phyloP scores from a whole-genome alignment of 495 filamentous ascomycete genomes.

The Xylaria palmicola region DNA sequence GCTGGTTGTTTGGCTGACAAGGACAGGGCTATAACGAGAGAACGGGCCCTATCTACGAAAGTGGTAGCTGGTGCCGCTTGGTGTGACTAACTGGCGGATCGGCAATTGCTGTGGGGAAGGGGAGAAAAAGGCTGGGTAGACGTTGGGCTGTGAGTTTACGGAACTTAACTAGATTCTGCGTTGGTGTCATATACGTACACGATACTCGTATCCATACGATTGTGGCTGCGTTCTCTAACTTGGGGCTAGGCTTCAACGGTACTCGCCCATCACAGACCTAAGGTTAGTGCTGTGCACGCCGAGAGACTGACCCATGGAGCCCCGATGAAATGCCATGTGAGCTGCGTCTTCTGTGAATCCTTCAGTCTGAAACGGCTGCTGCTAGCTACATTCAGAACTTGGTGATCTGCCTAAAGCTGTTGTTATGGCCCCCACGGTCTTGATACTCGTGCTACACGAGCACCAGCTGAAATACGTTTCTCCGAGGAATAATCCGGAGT shows the following conservation, averaged over 20 bases:
- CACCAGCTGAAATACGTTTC: neutral
- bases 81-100: constrained; percentile 8
- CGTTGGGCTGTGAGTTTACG: neutral
- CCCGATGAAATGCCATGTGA: neutral
- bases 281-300: neutral
- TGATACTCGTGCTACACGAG: neutral
- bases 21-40: neutral
- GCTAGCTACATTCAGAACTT: neutral
- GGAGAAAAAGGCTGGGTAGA: neutral
- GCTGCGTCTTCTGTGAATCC: neutral
- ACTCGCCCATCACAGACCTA: neutral
- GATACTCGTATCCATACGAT: neutral
- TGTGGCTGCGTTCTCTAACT: neutral
- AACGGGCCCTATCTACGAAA: neutral
- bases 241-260: constrained; percentile 2
- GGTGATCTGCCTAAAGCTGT: neutral
- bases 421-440: neutral
- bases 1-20: neutral
- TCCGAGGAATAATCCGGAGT: neutral
- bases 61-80: neutral
- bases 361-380: neutral
- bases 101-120: constrained; percentile 1
- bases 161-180: neutral
- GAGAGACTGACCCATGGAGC: neutral
- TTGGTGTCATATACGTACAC: neutral